These are phyloP conservation scores for Plectranthus barbatus DNA, from an alignment of 257 asterid species.

Conservation along the genomic window DNA sequence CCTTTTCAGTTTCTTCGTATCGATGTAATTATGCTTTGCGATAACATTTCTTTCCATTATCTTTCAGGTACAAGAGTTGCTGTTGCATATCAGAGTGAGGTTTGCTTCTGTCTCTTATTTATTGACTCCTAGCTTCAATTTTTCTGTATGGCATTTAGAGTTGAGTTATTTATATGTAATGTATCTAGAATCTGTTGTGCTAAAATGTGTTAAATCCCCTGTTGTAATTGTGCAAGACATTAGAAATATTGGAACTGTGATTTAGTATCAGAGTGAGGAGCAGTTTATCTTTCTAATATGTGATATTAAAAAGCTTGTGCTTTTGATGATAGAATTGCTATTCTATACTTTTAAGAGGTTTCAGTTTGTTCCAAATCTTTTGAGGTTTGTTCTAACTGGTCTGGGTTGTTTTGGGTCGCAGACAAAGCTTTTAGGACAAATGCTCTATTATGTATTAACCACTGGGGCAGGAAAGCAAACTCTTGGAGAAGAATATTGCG, in stretches of 20 bases:
- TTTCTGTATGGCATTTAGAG: background rate
- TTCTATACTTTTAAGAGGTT: background rate
- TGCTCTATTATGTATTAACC: conserved; percentile 83
- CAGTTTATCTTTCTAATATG: background rate
- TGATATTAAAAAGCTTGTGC: background rate
- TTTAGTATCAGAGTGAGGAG: background rate
- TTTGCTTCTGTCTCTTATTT: conserved; percentile 14
- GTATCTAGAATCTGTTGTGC: background rate
- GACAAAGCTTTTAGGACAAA: conserved; percentile 95
- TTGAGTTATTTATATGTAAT: background rate
- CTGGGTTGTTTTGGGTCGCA: conserved; percentile 23
- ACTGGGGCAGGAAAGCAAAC: conserved; percentile 98
- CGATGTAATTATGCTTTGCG: background rate
- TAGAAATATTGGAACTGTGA: background rate
- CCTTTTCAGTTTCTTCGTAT: background rate
- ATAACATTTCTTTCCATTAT: background rate
- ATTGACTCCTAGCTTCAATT: background rate
- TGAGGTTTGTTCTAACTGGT: background rate
- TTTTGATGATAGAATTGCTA: background rate
- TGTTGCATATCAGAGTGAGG: conserved; percentile 90
- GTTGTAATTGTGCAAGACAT: background rate
- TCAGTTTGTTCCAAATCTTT: background rate
- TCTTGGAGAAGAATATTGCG: conserved; percentile 97
- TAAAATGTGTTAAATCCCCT: background rate
- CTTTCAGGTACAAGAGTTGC: conserved; percentile 83